Conservation (phyloP, 345 rosid genomes). For the Limnanthes douglasii region DNA sequence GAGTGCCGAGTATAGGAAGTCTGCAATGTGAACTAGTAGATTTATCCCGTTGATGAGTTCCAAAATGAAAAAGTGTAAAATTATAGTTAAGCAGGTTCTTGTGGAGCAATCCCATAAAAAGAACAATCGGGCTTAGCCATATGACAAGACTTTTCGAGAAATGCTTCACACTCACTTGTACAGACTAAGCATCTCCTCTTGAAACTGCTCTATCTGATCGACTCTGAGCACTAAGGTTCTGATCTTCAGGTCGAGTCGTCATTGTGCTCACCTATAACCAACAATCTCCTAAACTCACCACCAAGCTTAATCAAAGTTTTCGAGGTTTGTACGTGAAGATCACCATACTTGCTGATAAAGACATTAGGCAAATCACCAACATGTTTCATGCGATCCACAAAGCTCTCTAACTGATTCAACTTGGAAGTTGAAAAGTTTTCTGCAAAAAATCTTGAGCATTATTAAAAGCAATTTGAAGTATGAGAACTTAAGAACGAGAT, state of each 20-base stretch:
- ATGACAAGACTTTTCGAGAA: constrained; percentile 90
- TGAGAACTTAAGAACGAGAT: constrained; percentile 56
- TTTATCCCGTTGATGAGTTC: constrained; percentile 69
- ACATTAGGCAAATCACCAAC: constrained; percentile 75
- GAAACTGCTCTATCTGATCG: constrained; percentile 59
- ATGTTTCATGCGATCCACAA: constrained; percentile 79
- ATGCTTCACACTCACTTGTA: constrained; percentile 68
- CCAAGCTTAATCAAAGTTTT: constrained; percentile 80
- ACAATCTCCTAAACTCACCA: constrained; percentile 55
- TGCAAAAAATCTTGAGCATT: constrained; percentile 56
- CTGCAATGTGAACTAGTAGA: constrained; percentile 84
- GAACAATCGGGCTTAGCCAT: constrained; percentile 74
- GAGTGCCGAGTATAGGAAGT: constrained; percentile 79
- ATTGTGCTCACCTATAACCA: constrained; percentile 65
- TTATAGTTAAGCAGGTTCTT: constrained; percentile 71
- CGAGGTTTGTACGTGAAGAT: constrained; percentile 64
- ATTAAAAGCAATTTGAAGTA: constrained; percentile 66
- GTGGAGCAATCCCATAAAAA: constrained; percentile 71
- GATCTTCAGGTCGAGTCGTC: constrained; percentile 54
- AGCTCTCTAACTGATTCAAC: constrained; percentile 64
- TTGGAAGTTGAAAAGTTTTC: constrained; percentile 70
- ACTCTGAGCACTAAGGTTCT: constrained; percentile 49
- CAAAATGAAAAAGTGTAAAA: constrained; percentile 87
- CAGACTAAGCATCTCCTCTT: constrained; percentile 67
- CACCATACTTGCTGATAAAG: constrained; percentile 74